Evolutionary conservation across 768 basidiomycete genomes (phyloP).

Genomic region (Paxillus involutus): DNA sequence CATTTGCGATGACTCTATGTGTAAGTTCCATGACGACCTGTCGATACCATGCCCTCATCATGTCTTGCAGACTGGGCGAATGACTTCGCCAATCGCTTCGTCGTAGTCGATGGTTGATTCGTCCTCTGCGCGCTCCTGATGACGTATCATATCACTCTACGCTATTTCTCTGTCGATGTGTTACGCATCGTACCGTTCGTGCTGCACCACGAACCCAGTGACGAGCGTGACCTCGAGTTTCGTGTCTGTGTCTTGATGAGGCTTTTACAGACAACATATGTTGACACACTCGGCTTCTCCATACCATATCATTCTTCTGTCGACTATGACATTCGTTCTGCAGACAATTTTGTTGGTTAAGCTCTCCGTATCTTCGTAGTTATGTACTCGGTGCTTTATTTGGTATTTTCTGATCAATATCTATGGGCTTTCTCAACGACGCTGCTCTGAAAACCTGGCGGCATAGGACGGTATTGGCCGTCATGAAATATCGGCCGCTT

Average conservation of each 20-base stretch:
- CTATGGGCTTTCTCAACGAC: no score
- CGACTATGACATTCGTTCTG: slow-evolving; percentile 3
- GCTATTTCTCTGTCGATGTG: slow-evolving; percentile 48
- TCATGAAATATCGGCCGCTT: no score
- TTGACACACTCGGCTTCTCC: background rate
- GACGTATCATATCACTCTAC: slow-evolving; percentile 35
- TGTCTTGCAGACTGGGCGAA: slow-evolving; percentile 30
- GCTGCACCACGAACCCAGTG: slow-evolving; percentile 52
- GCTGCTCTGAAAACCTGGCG: no score
- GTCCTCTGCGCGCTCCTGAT: slow-evolving; percentile 29
- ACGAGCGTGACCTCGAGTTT: slow-evolving; percentile 64
- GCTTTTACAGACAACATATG: slow-evolving; percentile 24
- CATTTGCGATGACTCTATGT: slow-evolving; percentile 25
- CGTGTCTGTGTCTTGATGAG: slow-evolving; percentile 23
- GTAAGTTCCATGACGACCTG: slow-evolving; percentile 14
- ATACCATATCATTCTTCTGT: background rate
- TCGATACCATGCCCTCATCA: slow-evolving; percentile 20
- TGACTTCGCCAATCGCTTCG: slow-evolving; percentile 38
- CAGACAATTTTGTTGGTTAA: slow-evolving; percentile 14
- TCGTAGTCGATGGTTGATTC: slow-evolving; percentile 40
- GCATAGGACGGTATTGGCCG: no score
- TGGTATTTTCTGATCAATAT: slow-evolving; percentile 5
- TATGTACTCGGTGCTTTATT: slow-evolving; percentile 7
- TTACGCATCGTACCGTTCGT: slow-evolving; percentile 68
- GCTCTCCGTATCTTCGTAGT: background rate